Percentiles rank a stretch among this genome's conserved stretches.
Evolutionary conservation across 2,329 filamentous ascomycete genomes (phyloP).

Genomic region (Orbilia javanica): DNA sequence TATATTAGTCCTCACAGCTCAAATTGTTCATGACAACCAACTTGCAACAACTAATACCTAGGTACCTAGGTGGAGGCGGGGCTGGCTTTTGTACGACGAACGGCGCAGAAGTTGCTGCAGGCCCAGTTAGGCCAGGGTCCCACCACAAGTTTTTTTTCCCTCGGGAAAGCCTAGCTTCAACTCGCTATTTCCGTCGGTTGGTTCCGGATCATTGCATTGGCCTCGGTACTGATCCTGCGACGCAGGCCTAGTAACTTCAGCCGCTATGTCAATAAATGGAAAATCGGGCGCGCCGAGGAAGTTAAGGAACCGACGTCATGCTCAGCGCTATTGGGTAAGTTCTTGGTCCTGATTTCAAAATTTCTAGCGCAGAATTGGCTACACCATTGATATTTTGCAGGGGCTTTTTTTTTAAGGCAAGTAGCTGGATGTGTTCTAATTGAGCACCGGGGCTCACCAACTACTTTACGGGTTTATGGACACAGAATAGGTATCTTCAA

Average conservation of each 20-base stretch:
- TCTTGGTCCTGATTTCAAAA: neutral
- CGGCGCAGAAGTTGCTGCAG: neutral
- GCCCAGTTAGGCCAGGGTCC: neutral
- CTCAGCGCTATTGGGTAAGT: neutral
- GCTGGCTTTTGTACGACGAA: neutral
- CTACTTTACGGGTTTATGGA: too few relatives aligned
- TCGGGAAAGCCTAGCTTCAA: neutral
- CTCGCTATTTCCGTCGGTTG: neutral
- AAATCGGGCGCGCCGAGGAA: neutral
- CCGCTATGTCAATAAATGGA: neutral
- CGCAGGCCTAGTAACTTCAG: neutral
- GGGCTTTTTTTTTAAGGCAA: too few relatives aligned
- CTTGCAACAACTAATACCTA: too few relatives aligned
- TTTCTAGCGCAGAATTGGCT: neutral
- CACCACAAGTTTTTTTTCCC: neutral
- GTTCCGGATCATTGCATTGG: neutral
- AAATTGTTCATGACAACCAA: too few relatives aligned
- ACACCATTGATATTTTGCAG: neutral
- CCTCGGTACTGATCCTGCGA: neutral
- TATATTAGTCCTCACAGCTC: too few relatives aligned
- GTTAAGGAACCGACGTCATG: neutral
- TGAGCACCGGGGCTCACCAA: too few relatives aligned
- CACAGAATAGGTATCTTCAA: too few relatives aligned
- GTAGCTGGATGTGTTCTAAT: too few relatives aligned
- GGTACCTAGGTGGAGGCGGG: slow-evolving; percentile 3